Evolutionary conservation across 768 basidiomycete genomes (phyloP), one percentile per base, ranked within the genome.

Genomic region (Lyophyllum shimeji): DNA sequence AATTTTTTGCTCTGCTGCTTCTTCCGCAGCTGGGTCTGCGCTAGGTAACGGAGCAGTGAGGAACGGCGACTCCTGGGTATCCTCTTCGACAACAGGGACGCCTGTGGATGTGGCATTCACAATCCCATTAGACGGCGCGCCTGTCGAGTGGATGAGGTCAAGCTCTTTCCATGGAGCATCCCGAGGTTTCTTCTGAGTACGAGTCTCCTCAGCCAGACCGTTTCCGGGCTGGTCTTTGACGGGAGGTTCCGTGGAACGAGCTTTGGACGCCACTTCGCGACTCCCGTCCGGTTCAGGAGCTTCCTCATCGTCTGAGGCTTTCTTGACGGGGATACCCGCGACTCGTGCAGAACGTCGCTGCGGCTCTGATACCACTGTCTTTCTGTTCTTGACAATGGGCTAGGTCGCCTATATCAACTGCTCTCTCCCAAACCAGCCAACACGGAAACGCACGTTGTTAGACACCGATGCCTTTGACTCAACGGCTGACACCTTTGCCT

Each of bases 311-410:
- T 2, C 15, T 20, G 8, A 15, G 40, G 18, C 21, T 18, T 15
- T 17, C 3, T 25, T 24, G 20, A 8, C 31, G 2, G 27, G 17
- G 25, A 24, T 48, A 33, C 50, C 58, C 25, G 57, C 39, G 15
- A 56, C 45, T 29, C 60, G 57, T 7, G 54, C 43, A 33, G 60
- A 58, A 17, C 60, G 60, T 1, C 57, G 60, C 29, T 42, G 50
- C 27, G 60, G 54, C 44, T 49, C 18, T 4, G 50, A 21, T 39
- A 53, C 29, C 21, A 7, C 8, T 13, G 18, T 54, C 9, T 46
- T 39, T 46, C 53, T 50, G 47, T 1, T 27, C 42, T 52, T 42
- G 17, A 34, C 23, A 15, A 9, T 21, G n/a, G 23, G 31, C 55
- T 57, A 37, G 1, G n/a, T 15, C 21, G 13, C 39, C 37, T 3